These are phyloP conservation scores for Ogataea nitratoaversa DNA, from an alignment of 805 yeast species.

Conservation along the genomic window DNA sequence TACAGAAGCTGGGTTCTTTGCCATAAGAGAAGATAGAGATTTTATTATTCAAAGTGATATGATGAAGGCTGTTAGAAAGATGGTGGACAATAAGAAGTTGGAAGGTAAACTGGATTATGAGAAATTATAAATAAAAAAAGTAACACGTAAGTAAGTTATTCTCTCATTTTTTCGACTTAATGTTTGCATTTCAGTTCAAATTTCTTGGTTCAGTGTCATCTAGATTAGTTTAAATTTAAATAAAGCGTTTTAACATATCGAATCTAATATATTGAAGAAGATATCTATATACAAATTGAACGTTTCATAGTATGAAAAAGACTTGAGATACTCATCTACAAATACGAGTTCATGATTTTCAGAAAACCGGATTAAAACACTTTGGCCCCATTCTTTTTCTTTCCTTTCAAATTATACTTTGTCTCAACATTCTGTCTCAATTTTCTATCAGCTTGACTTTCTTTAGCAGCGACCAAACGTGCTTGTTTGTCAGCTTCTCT, in stretches of 20 bases:
- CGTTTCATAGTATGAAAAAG: too few relatives aligned
- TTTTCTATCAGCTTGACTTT: conserved; percentile 20
- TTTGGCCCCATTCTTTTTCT: conserved; percentile 13
- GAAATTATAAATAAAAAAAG: conserved; percentile 64
- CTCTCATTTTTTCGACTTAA: neutral
- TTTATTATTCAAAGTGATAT: conserved; percentile 88
- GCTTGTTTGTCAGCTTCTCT: conserved; percentile 17
- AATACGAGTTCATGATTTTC: too few relatives aligned
- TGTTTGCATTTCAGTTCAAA: too few relatives aligned
- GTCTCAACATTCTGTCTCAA: conserved; percentile 13
- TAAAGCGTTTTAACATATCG: too few relatives aligned
- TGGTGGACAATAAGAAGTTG: conserved; percentile 91
- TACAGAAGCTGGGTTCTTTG: conserved; percentile 98
- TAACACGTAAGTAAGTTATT: too few relatives aligned
- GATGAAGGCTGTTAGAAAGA: conserved; percentile 98
- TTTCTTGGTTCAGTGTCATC: too few relatives aligned
- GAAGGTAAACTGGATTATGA: conserved; percentile 96
- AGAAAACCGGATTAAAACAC: too few relatives aligned
- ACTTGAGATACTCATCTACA: too few relatives aligned
- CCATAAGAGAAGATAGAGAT: conserved; percentile 96
- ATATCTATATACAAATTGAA: too few relatives aligned
- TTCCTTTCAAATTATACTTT: conserved; percentile 18
- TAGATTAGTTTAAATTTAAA: too few relatives aligned
- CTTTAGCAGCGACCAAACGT: conserved; percentile 17
- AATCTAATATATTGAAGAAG: too few relatives aligned